These are phyloP conservation scores for Adenanthera pavonina DNA, from an alignment of 306 rosid genomes.

Conservation along the genomic window DNA sequence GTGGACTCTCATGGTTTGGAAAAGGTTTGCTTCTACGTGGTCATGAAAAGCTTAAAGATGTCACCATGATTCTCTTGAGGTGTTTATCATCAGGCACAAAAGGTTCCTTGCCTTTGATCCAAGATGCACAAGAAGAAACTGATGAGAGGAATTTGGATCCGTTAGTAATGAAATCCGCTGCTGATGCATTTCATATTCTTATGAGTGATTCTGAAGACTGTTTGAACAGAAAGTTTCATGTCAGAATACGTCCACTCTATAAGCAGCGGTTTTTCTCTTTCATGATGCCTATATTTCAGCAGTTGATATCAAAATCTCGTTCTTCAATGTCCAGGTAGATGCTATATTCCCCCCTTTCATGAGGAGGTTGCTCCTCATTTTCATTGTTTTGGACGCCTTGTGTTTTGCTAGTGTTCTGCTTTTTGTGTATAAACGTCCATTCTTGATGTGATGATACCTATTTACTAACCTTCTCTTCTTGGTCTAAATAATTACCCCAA, in stretches of 20 bases:
- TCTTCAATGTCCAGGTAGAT: conserved; percentile 72
- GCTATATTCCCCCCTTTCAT: background rate
- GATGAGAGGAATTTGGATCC: conserved; percentile 50
- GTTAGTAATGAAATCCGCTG: conserved; percentile 65
- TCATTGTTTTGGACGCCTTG: conserved; percentile 7
- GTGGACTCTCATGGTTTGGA: conserved; percentile 95
- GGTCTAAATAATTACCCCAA: background rate
- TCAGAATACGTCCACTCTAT: conserved; percentile 78
- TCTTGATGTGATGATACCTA: background rate
- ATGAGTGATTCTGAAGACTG: conserved; percentile 91
- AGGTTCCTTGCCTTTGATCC: conserved; percentile 43
- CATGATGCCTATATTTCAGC: conserved; percentile 78
- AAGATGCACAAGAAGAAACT: conserved; percentile 46
- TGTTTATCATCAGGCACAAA: conserved; percentile 57
- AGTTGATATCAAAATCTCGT: conserved; percentile 60
- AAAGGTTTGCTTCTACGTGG: conserved; percentile 89
- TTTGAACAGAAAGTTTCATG: conserved; percentile 75
- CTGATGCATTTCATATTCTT: conserved; percentile 89
- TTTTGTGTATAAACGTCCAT: background rate
- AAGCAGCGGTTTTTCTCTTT: conserved; percentile 93
- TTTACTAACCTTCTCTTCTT: background rate
- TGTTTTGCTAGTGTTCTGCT: background rate
- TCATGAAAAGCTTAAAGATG: conserved; percentile 81
- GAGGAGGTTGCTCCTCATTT: background rate
- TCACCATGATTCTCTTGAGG: conserved; percentile 68